Conservation (phyloP, 257 asterid genomes). For the Jacaranda copaia region DNA sequence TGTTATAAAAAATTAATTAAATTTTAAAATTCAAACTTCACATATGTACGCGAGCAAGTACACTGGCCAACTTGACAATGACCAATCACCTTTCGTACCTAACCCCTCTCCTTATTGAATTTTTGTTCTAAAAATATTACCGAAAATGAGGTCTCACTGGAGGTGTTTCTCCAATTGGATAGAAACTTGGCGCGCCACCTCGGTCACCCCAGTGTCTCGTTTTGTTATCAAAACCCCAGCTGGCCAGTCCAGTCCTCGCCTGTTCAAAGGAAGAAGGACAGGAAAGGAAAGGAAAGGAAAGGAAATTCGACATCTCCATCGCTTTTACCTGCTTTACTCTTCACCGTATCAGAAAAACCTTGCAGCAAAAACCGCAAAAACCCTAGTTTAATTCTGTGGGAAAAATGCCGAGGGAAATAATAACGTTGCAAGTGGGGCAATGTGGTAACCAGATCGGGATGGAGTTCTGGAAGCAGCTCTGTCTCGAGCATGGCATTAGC, state of each 20-base stretch:
- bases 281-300: not conserved
- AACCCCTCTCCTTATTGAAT: too few species aligned
- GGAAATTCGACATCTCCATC: not conserved
- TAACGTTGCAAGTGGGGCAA: conserved; percentile 97
- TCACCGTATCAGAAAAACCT: not conserved
- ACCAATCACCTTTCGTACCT: too few species aligned
- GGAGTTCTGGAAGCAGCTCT: conserved; percentile 99
- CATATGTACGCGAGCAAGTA: too few species aligned
- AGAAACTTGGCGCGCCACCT: conserved; percentile 19
- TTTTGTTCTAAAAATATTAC: too few species aligned
- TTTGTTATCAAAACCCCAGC: not conserved
- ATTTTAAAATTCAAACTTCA: too few species aligned
- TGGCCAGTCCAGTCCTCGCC: not conserved
- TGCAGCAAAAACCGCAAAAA: conserved; percentile 28
- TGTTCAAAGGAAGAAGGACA: not conserved
- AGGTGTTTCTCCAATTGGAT: not conserved
- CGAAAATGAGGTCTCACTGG: too few species aligned
- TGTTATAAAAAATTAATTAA: too few species aligned
- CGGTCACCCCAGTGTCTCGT: not conserved
- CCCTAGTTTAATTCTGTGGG: conserved; percentile 33
- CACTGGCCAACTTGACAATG: too few species aligned
- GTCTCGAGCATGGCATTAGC: conserved; percentile 98
- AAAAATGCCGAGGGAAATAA: conserved; percentile 94
- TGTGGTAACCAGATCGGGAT: conserved; percentile 99
- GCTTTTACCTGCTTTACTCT: not conserved